These are phyloP conservation scores for Epipyxis sp. DNA, from an alignment of 108 stramenopile species.

Conservation along the genomic window DNA sequence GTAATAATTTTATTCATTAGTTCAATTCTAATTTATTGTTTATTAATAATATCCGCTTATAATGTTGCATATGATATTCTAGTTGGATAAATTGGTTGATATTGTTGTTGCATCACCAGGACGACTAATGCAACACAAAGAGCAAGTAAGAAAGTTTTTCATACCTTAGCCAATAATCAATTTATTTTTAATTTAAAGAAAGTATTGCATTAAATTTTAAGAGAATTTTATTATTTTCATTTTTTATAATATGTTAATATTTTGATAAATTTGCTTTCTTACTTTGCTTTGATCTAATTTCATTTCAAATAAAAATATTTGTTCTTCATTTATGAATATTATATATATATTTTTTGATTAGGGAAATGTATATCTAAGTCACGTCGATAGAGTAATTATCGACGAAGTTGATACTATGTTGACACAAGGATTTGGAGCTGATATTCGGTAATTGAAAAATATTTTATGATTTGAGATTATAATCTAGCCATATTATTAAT, in stretches of 20 bases:
- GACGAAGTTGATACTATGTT: slow-evolving; percentile 99
- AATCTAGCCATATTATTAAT: slow-evolving; percentile 21
- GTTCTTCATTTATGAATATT: background rate
- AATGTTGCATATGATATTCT: background rate
- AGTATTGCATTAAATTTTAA: too few relatives aligned
- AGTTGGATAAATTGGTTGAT: slow-evolving; percentile 53
- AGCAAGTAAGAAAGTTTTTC: too few relatives aligned
- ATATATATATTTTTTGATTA: slow-evolving; percentile 25
- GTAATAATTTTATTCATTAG: background rate
- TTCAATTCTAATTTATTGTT: background rate
- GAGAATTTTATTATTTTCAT: too few relatives aligned
- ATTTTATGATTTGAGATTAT: slow-evolving; percentile 72
- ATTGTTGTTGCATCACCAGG: slow-evolving; percentile 87
- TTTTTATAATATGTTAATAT: background rate
- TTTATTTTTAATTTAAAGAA: too few relatives aligned
- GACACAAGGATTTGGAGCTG: slow-evolving; percentile 87
- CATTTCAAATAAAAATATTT: slow-evolving; percentile 42
- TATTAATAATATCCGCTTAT: background rate
- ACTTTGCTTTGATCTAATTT: slow-evolving; percentile 67
- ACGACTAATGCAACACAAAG: slow-evolving; percentile 81
- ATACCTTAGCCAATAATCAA: too few relatives aligned
- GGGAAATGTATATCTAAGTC: slow-evolving; percentile 41
- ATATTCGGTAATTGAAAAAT: slow-evolving; percentile 74
- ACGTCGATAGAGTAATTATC: slow-evolving; percentile 66
- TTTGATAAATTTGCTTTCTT: background rate